These are phyloP conservation scores for button mushroom (Agaricus bisporus) DNA, from an alignment of 768 basidiomycete genomes.

Conservation along the genomic window DNA sequence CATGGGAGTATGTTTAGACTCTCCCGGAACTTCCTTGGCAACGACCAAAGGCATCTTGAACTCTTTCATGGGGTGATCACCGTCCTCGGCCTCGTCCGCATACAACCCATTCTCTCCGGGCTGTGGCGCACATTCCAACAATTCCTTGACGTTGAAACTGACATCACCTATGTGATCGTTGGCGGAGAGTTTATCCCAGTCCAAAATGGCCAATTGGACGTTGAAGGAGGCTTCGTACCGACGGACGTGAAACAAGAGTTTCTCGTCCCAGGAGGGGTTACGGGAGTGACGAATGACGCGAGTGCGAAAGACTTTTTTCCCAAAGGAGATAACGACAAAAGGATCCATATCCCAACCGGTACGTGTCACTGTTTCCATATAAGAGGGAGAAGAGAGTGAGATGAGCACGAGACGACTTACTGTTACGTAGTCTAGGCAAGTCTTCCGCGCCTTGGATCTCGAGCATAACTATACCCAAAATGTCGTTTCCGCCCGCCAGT, in stretches of 20 bases:
- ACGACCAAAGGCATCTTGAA: constrained; percentile 60
- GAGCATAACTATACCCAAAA: constrained; percentile 91
- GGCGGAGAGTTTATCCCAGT: constrained; percentile 91
- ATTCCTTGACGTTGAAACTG: constrained; percentile 61
- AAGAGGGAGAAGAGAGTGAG: not conserved
- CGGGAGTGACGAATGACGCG: constrained; percentile 76
- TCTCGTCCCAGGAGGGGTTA: constrained; percentile 93
- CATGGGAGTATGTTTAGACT: constrained; percentile 62
- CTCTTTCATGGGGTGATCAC: constrained; percentile 67
- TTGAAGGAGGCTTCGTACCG: constrained; percentile 77
- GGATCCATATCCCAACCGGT: constrained; percentile 97
- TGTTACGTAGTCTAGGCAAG: constrained; percentile 80
- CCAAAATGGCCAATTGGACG: constrained; percentile 77
- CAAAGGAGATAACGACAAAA: constrained; percentile 92
- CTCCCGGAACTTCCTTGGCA: constrained; percentile 63
- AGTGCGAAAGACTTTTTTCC: constrained; percentile 95
- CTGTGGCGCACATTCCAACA: constrained; percentile 62
- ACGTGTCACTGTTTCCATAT: constrained; percentile 54
- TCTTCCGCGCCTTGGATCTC: constrained; percentile 84
- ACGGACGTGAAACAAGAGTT: constrained; percentile 91
- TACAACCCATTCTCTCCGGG: constrained; percentile 57
- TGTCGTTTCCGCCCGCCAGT: constrained; percentile 69
- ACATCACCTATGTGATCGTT: constrained; percentile 90
- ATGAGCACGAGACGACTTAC: constrained; percentile 38
- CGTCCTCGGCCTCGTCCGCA: constrained; percentile 37